Percentiles rank a stretch among this genome's conserved stretches.
Conservation (phyloP, 331 rosid species). For the Quercus tomentella region DNA sequence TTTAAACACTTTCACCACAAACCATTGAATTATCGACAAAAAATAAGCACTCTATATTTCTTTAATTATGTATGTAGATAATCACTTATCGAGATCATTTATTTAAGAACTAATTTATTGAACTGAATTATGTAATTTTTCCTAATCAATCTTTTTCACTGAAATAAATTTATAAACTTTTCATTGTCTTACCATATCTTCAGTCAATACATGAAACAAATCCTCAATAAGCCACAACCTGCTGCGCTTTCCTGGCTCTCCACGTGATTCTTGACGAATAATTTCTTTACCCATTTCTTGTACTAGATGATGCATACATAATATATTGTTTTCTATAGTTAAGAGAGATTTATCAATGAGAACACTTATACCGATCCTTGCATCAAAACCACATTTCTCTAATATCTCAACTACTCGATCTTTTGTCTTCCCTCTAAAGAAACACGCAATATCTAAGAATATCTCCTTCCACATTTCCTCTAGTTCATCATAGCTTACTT, state of each 20-base stretch:
- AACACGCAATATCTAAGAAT: slow-evolving; percentile 29
- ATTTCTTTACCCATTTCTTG: slow-evolving; percentile 23
- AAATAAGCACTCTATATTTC: too few relatives aligned
- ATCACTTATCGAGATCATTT: too few relatives aligned
- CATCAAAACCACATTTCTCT: slow-evolving; percentile 20
- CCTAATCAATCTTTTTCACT: too few relatives aligned
- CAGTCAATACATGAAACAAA: slow-evolving; percentile 9
- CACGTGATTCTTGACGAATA: slow-evolving; percentile 1
- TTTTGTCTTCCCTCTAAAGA: slow-evolving; percentile 28
- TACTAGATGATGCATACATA: slow-evolving; percentile 30
- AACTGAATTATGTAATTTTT: too few relatives aligned
- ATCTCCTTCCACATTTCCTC: slow-evolving; percentile 14
- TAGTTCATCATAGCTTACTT: slow-evolving; percentile 30
- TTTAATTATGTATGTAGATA: too few relatives aligned
- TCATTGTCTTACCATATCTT: not conserved
- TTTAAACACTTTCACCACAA: too few relatives aligned
- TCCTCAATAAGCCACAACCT: slow-evolving; percentile 10
- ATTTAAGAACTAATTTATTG: too few relatives aligned
- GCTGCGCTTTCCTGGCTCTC: not conserved
- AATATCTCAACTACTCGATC: slow-evolving; percentile 12
- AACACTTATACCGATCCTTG: not conserved
- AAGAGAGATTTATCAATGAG: slow-evolving; percentile 32
- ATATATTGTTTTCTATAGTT: not conserved
- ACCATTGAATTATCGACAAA: too few relatives aligned
- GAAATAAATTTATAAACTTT: too few relatives aligned